Conservation (phyloP, 768 basidiomycete genomes). For the Mycena floridula region DNA sequence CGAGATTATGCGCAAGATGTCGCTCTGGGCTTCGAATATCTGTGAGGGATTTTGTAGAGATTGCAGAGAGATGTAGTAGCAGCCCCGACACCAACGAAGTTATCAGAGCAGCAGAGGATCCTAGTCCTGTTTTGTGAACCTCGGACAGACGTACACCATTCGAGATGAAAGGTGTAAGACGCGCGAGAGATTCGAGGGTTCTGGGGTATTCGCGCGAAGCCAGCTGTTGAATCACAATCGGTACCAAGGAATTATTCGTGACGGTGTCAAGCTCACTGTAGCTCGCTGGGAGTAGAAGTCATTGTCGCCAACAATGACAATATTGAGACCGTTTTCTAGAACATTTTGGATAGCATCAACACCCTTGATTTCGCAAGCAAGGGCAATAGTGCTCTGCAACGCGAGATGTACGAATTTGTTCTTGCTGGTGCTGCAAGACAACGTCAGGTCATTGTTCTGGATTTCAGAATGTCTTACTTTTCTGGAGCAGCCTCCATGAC, state of each 20-base stretch:
- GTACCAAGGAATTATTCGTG: background rate
- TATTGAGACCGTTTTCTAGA: conserved; percentile 55
- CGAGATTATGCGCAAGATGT: conserved; percentile 79
- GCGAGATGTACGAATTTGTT: conserved; percentile 96
- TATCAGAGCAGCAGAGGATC: conserved; percentile 94
- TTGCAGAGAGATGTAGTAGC: conserved; percentile 65
- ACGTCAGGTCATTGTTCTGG: too few relatives aligned
- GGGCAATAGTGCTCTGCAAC: conserved; percentile 66
- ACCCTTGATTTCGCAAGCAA: conserved; percentile 57
- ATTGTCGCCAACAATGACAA: conserved; percentile 87
- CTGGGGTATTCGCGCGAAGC: conserved; percentile 53
- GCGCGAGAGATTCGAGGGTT: conserved; percentile 54
- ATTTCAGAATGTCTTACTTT: conserved; percentile 27
- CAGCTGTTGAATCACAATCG: conserved; percentile 40
- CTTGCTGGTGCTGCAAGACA: conserved; percentile 35
- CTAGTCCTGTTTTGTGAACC: conserved; percentile 98
- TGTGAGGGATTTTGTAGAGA: conserved; percentile 44
- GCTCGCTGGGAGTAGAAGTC: conserved; percentile 96
- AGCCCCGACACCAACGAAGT: conserved; percentile 89
- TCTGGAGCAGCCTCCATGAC: conserved; percentile 25
- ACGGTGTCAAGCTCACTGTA: too few relatives aligned
- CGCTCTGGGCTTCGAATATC: conserved; percentile 39
- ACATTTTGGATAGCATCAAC: conserved; percentile 30
- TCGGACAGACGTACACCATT: conserved; percentile 63
- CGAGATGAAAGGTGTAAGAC: conserved; percentile 70